Evolutionary conservation across 1,284 basidiomycete genomes (phyloP), one percentile per base, ranked within the genome.

Genomic region (Ustilago hordei): DNA sequence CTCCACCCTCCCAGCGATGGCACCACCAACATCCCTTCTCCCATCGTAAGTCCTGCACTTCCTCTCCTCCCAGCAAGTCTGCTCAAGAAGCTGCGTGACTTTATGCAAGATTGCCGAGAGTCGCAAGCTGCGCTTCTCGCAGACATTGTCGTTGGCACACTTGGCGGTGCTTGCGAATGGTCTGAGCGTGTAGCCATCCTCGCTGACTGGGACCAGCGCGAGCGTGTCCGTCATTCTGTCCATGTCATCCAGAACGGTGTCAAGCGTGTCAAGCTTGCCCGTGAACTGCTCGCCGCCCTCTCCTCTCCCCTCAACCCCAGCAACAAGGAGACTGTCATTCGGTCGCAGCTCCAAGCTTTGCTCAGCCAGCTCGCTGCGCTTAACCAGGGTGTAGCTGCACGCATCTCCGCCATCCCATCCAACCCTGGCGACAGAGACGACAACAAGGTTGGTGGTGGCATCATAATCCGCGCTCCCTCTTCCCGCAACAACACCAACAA

Each of bases 81-180:
- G 23, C 69, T 82, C 48, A 75, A 79, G 56, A 75, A 80, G 60
- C 65, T 85, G 6, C 70, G 73, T 19, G 62, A 71, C 45, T 81
- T 83, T 31, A 76, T 85, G 61, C 67, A 74, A 36, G 80, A 83
- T 39, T 73, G 72, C 39, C 73, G 79, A 28, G 81, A 79, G 39
- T 76, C 73, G 6, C 70, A 78, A 39, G 75, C 78, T 9, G 77
- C 66, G 2, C 62, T 84, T 19, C 67, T 85, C 2, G 78, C 84
- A 55, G 84, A 86, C 52, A 73, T 86, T 38, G 67, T 85, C 35
- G 66, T 84, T 13, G 84, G 84, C 19, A 78, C 80, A 1, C 72
- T 86, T 23, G 84, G 84, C 8, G 84, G 84, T 43, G 79, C 84
- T 8, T 84, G 84, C 64, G 78, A 75, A 36, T 86, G 84, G 84